Conservation (phyloP, 306 rosid species). For the Dalbergia oliveri region DNA sequence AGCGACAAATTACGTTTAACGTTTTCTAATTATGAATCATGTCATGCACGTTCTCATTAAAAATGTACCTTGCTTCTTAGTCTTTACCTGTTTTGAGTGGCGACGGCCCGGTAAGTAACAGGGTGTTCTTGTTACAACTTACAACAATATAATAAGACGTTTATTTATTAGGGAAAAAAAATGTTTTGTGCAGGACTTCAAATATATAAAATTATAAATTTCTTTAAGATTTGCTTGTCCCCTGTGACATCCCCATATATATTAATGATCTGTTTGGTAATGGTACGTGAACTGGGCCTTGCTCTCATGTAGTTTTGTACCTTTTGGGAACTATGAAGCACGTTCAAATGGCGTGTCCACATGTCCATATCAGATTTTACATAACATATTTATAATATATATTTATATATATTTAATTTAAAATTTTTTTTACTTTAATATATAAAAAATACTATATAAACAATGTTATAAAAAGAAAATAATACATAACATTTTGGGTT, state of each 20-base stretch:
- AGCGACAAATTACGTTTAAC: constrained; percentile 48
- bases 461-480: no score
- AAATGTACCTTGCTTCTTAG: neutral
- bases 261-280: neutral
- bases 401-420: no score
- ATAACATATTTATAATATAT: no score
- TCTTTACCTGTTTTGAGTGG: neutral
- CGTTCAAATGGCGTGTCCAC: no score
- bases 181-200: neutral
- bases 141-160: neutral
- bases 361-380: no score
- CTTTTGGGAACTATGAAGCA: neutral
- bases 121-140: neutral
- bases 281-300: neutral
- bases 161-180: neutral
- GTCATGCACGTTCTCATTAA: constrained; percentile 46
- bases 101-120: constrained; percentile 1
- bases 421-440: no score
- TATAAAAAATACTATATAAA: no score
- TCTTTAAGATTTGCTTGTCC: constrained; percentile 6
- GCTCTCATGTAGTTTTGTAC: neutral
- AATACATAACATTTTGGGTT: no score
- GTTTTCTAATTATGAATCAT: constrained; percentile 47
- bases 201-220: neutral
- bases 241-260: neutral